Evolutionary conservation across 495 filamentous ascomycete genomes (phyloP), one percentile per base, ranked within the genome.

Genomic region (Hypoxylon crocopeplum): DNA sequence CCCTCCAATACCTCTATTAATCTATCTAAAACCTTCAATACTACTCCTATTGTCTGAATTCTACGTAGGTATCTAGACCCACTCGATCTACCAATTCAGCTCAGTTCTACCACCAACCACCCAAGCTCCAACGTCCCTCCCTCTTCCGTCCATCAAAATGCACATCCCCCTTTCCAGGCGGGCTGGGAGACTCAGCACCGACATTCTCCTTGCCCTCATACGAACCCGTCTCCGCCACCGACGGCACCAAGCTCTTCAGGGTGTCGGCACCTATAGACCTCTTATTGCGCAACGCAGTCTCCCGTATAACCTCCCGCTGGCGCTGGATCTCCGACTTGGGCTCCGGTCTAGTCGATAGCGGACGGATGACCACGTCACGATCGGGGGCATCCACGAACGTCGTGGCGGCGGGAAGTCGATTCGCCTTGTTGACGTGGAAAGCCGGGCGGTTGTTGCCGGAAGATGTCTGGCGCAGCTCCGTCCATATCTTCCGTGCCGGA

Each of bases 401-500:
- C 7, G 38, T 64, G 36, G 29, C 65, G 32, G 56, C 56, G 8
- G 70, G 49, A 13, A 64, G 44, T 19, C 52, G 45, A 11, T 54
- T 62, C 13, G 60, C 42, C 5, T 61, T 59, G 33, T 39, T 63
- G 8, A 67, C 44, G 3, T 59, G 64, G 13, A 53, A 64, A 8
- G 44, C 58, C 36, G 64, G 59, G 41, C 68, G 36, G 64, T 59
- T 47, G 64, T 59, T 45, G 32, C 62, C 34, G 10, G 64, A 67
- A 36, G 71, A 66, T 16, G 66, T 59, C 29, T 67, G 52, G 13
- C 69, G 74, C 66, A 81, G 74, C 37, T 76, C 69, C n/a, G 67
- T 72, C 78, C 78, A 79, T 21, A 81, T 79, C 48, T 70, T 76
- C 29, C 74, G 57, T 17, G 78, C 78, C 25, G 76, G 77, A 49